These are phyloP conservation scores for Nemania abortiva DNA, from an alignment of 2,329 filamentous ascomycete genomes.

Conservation along the genomic window DNA sequence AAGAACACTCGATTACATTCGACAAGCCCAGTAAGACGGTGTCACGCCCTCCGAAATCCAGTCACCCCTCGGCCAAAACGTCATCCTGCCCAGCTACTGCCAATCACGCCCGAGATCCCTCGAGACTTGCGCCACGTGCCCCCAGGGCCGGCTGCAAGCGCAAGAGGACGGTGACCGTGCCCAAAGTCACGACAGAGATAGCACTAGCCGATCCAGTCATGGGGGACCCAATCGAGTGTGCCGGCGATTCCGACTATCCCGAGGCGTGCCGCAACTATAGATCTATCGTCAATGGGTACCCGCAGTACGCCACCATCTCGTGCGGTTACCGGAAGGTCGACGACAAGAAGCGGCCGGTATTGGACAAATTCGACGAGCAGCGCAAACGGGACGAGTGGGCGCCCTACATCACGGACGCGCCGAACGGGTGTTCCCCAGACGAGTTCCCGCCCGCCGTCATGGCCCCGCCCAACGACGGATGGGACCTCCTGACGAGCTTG, in stretches of 20 bases:
- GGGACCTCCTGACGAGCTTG: neutral
- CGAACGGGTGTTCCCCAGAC: neutral
- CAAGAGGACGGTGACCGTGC: neutral
- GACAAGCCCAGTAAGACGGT: neutral
- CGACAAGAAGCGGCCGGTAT: neutral
- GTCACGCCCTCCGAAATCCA: neutral
- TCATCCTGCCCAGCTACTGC: neutral
- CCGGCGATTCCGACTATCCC: neutral
- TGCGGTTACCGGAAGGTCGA: neutral
- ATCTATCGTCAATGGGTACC: neutral
- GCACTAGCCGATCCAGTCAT: neutral
- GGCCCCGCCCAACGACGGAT: neutral
- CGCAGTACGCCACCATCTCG: neutral
- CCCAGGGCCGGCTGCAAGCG: neutral
- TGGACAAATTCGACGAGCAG: neutral
- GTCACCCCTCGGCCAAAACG: neutral
- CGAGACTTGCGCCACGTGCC: neutral
- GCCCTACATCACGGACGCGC: neutral
- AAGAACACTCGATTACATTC: slow-evolving; percentile 12
- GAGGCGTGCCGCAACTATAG: neutral
- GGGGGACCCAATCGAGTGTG: too few relatives aligned
- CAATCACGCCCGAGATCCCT: too few relatives aligned
- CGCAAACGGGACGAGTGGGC: neutral
- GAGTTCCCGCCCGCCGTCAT: slow-evolving; percentile 2
- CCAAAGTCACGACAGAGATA: neutral